phyloP scores from a whole-genome alignment of 495 filamentous ascomycete genomes.

The Xylaria cubensis region DNA sequence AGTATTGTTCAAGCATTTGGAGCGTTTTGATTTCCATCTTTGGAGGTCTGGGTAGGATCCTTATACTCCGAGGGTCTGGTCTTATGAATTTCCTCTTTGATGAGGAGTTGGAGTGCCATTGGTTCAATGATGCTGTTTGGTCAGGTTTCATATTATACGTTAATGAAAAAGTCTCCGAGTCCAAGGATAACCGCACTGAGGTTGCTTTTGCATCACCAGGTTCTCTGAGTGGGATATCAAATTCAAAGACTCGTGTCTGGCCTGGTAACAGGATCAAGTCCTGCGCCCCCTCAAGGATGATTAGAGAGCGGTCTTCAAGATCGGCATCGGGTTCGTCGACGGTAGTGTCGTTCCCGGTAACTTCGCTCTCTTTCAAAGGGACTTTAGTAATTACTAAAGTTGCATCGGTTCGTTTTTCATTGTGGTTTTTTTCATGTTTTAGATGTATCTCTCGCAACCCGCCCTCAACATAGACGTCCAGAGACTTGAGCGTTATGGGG shows the following conservation, averaged over 20 bases:
- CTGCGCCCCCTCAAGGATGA: constrained; percentile 43
- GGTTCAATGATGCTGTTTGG: constrained; percentile 46
- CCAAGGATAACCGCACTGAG: constrained; percentile 66
- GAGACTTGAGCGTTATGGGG: constrained; percentile 67
- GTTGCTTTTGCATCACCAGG: constrained; percentile 75
- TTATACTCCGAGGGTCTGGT: constrained; percentile 58
- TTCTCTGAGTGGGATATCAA: constrained; percentile 78
- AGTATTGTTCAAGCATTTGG: constrained; percentile 72
- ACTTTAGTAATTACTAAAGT: constrained; percentile 37
- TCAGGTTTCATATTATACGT: constrained; percentile 65
- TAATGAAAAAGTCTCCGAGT: constrained; percentile 71
- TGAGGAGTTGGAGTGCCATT: constrained; percentile 63
- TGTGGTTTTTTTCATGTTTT: constrained; percentile 42
- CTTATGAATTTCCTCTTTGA: constrained; percentile 56
- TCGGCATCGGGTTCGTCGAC: constrained; percentile 32
- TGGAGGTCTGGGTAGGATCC: constrained; percentile 85
- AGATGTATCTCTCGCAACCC: constrained; percentile 65
- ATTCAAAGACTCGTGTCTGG: constrained; percentile 71
- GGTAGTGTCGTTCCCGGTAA: constrained; percentile 20
- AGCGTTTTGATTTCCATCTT: constrained; percentile 79
- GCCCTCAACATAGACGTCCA: constrained; percentile 74
- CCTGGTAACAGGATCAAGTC: constrained; percentile 74
- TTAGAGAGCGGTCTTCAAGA: constrained; percentile 17
- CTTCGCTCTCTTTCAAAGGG: constrained; percentile 35
- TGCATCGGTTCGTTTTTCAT: constrained; percentile 16